Base-by-base conservation (phyloP, 192 early-diverging fungal genomes). In the Gigaspora rosea region DNA sequence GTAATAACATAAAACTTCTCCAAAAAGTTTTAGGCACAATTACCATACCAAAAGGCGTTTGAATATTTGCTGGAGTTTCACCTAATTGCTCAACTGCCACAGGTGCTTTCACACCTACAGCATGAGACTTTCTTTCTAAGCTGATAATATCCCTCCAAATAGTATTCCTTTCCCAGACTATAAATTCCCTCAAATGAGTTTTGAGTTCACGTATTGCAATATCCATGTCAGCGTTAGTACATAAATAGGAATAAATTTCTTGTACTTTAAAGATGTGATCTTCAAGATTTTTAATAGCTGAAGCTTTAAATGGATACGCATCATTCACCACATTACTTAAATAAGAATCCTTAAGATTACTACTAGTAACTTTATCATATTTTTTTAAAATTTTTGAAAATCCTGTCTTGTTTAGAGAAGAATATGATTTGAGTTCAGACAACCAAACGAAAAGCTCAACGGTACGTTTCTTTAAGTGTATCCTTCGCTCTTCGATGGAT, bases 141-240 rank as follows among this genome's bases (percentile, higher is more conserved):
- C 92, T 92, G 79, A 98, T 93, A 94, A 98, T 95, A 80, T 98
- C 97, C 75, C 95, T 87, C 97, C 97, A 98, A 32, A 98, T 91
- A 0, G 97, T 98, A 83, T 97, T 98, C 79, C 97, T 91, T 82
- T 98, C 95, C 93, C 93, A 97, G 5, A 95, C 94, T 78, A 98
- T 91, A 54, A 93, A 92, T 80, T 97, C 95, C 68, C 95, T 88
- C 79, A 97, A 83, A 80, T 94, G 89, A 27, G 86, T 82, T 72
- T 93, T 91, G 46, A 98, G 91, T 70, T 95, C 94, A 2, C 81
- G 81, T 36, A 88, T 83, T 8, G 96, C 94, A 32, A 86, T 78
- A 27, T 90, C 90, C 15, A 89, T 62, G 63, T 91, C 86, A 62
- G 84, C 84, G 70, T 88, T 86, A 1, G 89, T 88, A 36, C 83